Evolutionary conservation across 2,329 filamentous ascomycete genomes (phyloP).

Genomic region (Diaporthe eres): DNA sequence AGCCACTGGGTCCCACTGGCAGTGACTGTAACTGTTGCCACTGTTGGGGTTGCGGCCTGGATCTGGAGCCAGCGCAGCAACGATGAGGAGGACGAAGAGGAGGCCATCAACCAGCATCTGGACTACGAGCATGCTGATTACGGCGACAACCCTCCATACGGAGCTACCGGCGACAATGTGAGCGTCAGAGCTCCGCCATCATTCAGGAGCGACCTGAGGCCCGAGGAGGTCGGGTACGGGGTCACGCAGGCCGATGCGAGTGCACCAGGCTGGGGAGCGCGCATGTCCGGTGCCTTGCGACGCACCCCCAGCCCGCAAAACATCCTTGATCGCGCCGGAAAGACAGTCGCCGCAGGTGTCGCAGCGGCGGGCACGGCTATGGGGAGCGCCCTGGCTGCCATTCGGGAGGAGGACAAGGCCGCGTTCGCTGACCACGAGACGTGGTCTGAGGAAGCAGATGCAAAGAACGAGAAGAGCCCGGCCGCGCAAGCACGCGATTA

Average conservation of each 20-base stretch:
- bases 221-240: constrained; percentile 58
- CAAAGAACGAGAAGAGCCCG: constrained; percentile 66
- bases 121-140: constrained; percentile 65
- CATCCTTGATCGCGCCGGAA: constrained; percentile 86
- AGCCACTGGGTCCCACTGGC: constrained; percentile 92
- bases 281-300: constrained; percentile 85
- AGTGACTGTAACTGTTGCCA: constrained; percentile 88
- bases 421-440: constrained; percentile 89
- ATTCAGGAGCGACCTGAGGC: constrained; percentile 54
- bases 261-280: constrained; percentile 76
- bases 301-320: constrained; percentile 90
- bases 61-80: constrained; percentile 91
- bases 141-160: constrained; percentile 66
- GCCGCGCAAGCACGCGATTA: constrained; percentile 52
- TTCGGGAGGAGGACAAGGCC: constrained; percentile 85
- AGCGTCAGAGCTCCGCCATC: constrained; percentile 55
- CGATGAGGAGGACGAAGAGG: constrained; percentile 72
- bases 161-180: constrained; percentile 55
- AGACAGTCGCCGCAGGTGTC: constrained; percentile 84
- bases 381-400: constrained; percentile 85
- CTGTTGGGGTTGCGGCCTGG: constrained; percentile 90
- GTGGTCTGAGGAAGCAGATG: constrained; percentile 91
- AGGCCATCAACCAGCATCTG: constrained; percentile 63
- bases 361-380: constrained; percentile 87
- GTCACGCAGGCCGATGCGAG: constrained; percentile 53